A percentile compares a stretch with the other conserved stretches of the same genome.
Conservation (phyloP, 2,329 filamentous ascomycete species). For the Diplodia seriata region DNA sequence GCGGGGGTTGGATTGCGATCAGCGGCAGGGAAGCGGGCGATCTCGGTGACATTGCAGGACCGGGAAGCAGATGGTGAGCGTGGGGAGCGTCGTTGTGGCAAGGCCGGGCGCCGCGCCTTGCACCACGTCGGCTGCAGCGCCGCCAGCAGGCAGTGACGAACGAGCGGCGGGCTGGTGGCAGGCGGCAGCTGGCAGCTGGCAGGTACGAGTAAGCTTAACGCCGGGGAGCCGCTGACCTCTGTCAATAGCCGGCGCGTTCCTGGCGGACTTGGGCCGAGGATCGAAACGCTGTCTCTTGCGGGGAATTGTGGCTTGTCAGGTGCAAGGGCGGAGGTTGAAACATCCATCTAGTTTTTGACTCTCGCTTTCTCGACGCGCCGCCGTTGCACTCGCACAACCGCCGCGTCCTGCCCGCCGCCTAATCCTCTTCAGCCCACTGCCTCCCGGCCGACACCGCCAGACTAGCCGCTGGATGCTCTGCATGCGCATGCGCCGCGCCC, state of each 20-base stretch:
- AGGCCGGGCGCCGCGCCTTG: constrained; percentile 7
- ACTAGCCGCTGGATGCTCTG: not conserved
- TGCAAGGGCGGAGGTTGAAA: constrained; percentile 13
- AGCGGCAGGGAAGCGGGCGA: constrained; percentile 26
- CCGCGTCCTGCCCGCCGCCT: constrained; percentile 5
- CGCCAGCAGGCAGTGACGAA: not conserved
- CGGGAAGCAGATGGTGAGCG: not conserved
- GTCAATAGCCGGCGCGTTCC: not conserved
- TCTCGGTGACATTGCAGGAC: constrained; percentile 29
- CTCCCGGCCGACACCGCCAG: constrained; percentile 15
- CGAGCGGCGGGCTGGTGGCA: not conserved
- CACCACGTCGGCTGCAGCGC: constrained; percentile 20
- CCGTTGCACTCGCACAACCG: constrained; percentile 24
- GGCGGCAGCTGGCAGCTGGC: not conserved
- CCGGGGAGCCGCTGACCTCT: not conserved
- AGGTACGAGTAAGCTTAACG: constrained; percentile 13
- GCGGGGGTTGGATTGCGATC: constrained; percentile 19
- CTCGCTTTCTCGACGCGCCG: constrained; percentile 1
- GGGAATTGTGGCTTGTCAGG: constrained; percentile 15
- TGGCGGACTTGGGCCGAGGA: not conserved
- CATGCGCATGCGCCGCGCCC: not conserved
- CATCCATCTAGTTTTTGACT: not conserved
- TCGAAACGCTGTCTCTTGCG: constrained; percentile 1
- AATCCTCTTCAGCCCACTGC: not conserved
- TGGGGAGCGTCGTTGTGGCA: constrained; percentile 1